Percentiles rank a stretch among this genome's conserved stretches.
Conservation (phyloP, 1,284 basidiomycete species). For the Phellinidium pouzarii region DNA sequence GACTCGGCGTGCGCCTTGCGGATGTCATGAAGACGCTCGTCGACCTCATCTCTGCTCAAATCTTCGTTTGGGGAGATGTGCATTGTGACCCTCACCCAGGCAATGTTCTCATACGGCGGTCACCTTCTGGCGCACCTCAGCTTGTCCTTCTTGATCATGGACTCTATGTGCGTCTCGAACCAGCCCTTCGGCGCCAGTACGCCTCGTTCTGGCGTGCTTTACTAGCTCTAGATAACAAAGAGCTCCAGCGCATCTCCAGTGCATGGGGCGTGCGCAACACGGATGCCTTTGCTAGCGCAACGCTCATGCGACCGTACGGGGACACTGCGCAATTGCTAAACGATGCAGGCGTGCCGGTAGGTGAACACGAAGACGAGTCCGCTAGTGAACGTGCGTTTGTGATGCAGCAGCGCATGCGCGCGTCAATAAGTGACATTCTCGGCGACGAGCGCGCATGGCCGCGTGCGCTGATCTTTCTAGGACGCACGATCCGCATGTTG, state of each 20-base stretch:
- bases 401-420: slow-evolving; percentile 54
- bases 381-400: slow-evolving; percentile 44
- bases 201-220: slow-evolving; percentile 76
- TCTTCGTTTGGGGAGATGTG: slow-evolving; percentile 86
- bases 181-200: slow-evolving; percentile 65
- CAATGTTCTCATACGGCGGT: slow-evolving; percentile 77
- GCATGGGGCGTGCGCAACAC: slow-evolving; percentile 78
- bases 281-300: slow-evolving; percentile 71
- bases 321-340: slow-evolving; percentile 23
- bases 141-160: slow-evolving; percentile 88
- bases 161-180: slow-evolving; percentile 67
- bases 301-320: slow-evolving; percentile 48
- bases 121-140: slow-evolving; percentile 61
- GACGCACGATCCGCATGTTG: slow-evolving; percentile 63
- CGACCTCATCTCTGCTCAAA: slow-evolving; percentile 76
- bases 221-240: slow-evolving; percentile 60
- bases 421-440: slow-evolving; percentile 43
- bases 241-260: slow-evolving; percentile 54
- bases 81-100: slow-evolving; percentile 76
- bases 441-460: slow-evolving; percentile 61
- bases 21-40: slow-evolving; percentile 80
- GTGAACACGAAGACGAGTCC: slow-evolving; percentile 28
- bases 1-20: slow-evolving; percentile 35
- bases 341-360: slow-evolving; percentile 25
- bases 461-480: slow-evolving; percentile 78